phyloP scores from a whole-genome alignment of 2,329 filamentous ascomycete species.

The Gaeumannomyces tritici region DNA sequence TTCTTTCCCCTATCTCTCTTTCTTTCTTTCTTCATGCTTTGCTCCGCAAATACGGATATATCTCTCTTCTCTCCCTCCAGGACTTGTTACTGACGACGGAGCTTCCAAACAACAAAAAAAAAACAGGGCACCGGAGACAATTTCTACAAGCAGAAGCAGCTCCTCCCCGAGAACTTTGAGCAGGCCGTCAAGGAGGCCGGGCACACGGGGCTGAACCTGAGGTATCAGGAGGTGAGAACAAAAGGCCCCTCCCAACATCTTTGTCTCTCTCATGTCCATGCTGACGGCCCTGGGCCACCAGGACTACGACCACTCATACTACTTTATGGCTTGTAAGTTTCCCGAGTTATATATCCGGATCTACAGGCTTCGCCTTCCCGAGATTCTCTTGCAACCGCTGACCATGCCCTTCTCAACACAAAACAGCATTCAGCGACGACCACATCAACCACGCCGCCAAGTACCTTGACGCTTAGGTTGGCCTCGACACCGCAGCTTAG shows the following conservation, averaged over 20 bases:
- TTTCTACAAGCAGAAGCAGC: constrained; percentile 90
- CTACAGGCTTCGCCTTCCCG: too few relatives aligned
- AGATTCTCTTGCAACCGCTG: background rate
- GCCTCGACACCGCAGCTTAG: too few relatives aligned
- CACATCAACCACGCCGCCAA: constrained; percentile 90
- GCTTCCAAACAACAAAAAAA: background rate
- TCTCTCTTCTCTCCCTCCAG: background rate
- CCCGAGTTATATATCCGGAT: too few relatives aligned
- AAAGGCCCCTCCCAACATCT: too few relatives aligned
- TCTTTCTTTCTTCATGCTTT: too few relatives aligned
- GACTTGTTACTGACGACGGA: background rate
- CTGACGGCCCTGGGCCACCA: constrained; percentile 19
- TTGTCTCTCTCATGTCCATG: background rate
- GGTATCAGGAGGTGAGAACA: constrained; percentile 63
- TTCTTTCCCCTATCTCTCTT: background rate
- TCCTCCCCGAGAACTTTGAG: constrained; percentile 88
- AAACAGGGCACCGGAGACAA: constrained; percentile 78
- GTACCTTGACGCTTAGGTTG: constrained; percentile 46
- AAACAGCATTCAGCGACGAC: constrained; percentile 65
- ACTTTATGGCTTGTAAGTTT: constrained; percentile 61
- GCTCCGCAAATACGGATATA: too few relatives aligned
- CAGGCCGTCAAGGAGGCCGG: constrained; percentile 69
- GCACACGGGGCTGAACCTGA: constrained; percentile 61
- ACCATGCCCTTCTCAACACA: background rate
- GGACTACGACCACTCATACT: constrained; percentile 97